Evolutionary conservation across 2,329 filamentous ascomycete genomes (phyloP), one percentile per base, ranked within the genome.

Genomic region (Clonostachys sp.): DNA sequence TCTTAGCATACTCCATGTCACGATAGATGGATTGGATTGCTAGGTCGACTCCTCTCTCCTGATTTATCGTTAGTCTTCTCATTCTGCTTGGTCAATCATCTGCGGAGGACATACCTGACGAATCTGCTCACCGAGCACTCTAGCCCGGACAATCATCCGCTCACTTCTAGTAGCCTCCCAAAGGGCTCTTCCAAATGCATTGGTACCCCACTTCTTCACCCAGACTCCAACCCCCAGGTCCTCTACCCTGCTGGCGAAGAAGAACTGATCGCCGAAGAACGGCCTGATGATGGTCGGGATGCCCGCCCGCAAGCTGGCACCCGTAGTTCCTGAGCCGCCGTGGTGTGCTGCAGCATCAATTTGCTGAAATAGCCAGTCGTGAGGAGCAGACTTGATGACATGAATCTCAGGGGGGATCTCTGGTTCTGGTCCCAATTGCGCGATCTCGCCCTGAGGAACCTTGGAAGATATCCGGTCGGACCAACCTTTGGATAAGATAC

Each of bases 261-360:
- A 99, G 75, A 87, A 96, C 62, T 99, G 94, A 58, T 99, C 94
- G 6, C 94, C 94, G 61, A 99, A 99, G 73, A 97, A 99, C 0
- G 94, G 94, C 51, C 92, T 89, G 61, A 97, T 87, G 53, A 99
- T 91, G 1, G 94, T 97, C 0, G 94, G 94, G 6, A 96, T 82
- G 3, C 94, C 94, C 1, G 91, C 91, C 45, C 94, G 80, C 44
- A 99, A 73, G 64, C 90, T 95, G 1, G 94, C 94, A 3, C 94
- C 94, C 0, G 94, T 99, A 0, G 94, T 99, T 3, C 94, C 94
- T 5, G 91, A 89, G 6, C 94, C 94, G 43, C 94, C 94, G 61
- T 99, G 94, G 62, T 99, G 94, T 8, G 89, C 90, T 4, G 89
- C 92, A 5, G 92, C 94, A 60, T 99, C 94, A 48, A 99, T 89